Base-by-base conservation (phyloP, 768 basidiomycete genomes). In the Termitomyces sp. region DNA sequence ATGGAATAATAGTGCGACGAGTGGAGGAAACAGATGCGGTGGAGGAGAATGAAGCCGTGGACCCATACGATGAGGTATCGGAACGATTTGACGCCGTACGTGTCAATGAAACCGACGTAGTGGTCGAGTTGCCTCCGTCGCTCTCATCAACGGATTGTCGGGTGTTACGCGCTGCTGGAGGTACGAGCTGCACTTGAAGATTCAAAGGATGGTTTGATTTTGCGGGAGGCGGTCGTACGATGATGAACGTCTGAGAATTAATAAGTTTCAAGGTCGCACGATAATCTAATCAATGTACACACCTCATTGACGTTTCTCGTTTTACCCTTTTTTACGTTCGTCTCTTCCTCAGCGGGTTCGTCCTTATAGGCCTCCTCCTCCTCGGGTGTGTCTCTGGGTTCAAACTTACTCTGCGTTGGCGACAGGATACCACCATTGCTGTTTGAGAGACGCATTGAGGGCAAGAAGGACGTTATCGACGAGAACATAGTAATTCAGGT, bases 1-100 rank as follows among this genome's bases (percentile, higher is more conserved):
- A 73, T 0, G 92, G 90, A 54, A 93, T 84, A 64, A 93, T 93
- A 67, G 80, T 84, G 56, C 89, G 79, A n/a, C 88, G 76, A 28
- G 75, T 74, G 11, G 81, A 77, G 4, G 77, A 67, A 1, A 76
- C 69, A 14, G 73, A 72, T 10, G 68, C 59, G 19, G 71, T 62
- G 26, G 74, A 75, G 12, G 73, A 58, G 58, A 76, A 70, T 22
- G 74, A 75, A 2, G 72, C 64, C 3, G 73, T 74, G 21, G 74
- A 75, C 55, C 68, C 69, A 64, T 73, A 73, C 41, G 60, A 65
- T 15, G 66, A 85, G 11, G 73, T 73, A 44, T 82, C 77, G 0
- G 86, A 85, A 37, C 72, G 74, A 38, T 79, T 81, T n/a, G 89
- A 90, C 44, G 77, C 72, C 22, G 78, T 77, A 45, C 82, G 81